Conservation (phyloP, 140 eudicot species). For the Flaveria floridana region DNA sequence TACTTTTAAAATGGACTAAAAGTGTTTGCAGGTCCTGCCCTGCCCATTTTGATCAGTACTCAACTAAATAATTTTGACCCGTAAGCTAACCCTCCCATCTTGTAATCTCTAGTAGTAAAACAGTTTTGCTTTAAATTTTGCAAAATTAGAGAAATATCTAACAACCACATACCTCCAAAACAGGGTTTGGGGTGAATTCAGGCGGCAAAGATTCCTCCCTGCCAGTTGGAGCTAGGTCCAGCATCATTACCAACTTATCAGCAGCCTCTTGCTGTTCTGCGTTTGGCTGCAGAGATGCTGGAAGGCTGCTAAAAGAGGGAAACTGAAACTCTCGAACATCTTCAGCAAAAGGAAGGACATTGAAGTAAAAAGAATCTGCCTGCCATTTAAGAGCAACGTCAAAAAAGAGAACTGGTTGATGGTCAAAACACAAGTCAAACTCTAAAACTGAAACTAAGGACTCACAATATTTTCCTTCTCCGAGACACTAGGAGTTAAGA, state of each 20-base stretch:
- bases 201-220: slow-evolving; percentile 77
- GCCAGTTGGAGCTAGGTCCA: slow-evolving; percentile 83
- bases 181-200: slow-evolving; percentile 92
- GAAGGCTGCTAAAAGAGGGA: slow-evolving; percentile 84
- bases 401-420: not conserved
- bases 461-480: slow-evolving; percentile 73
- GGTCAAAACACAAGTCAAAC: slow-evolving; percentile 1
- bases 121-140: slow-evolving; percentile 7
- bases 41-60: not conserved
- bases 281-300: slow-evolving; percentile 68
- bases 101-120: slow-evolving; percentile 8
- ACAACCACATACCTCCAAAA: slow-evolving; percentile 63
- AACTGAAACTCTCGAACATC: slow-evolving; percentile 92
- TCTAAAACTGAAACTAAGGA: slow-evolving; percentile 7
- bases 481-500: slow-evolving; percentile 77
- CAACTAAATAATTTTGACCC: not conserved
- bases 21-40: not conserved
- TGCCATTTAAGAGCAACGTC: slow-evolving; percentile 33
- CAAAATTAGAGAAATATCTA: not conserved
- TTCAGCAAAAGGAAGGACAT: slow-evolving; percentile 94
- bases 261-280: slow-evolving; percentile 85
- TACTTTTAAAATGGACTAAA: not conserved
- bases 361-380: slow-evolving; percentile 93
- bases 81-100: slow-evolving; percentile 11
- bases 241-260: slow-evolving; percentile 84